phyloP scores from a whole-genome alignment of 1,284 basidiomycete species.

The Filobasidium uniguttulatum region DNA sequence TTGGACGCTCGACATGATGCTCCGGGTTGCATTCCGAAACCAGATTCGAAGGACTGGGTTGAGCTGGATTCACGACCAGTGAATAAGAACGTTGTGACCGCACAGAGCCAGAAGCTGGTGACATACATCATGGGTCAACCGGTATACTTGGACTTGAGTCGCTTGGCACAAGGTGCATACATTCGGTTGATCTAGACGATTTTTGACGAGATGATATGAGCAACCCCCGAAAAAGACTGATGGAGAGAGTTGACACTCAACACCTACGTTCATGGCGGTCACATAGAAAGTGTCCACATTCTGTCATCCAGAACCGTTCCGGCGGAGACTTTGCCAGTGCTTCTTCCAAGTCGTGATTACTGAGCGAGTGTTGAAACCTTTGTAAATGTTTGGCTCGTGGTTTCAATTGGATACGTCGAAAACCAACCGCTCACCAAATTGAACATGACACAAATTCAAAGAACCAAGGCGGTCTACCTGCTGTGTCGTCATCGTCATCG shows the following conservation, averaged over 20 bases:
- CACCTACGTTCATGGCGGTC: conserved; percentile 21
- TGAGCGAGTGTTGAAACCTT: not conserved
- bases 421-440: conserved; percentile 19
- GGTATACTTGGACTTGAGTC: conserved; percentile 7
- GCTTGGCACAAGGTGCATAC: conserved; percentile 9
- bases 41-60: conserved; percentile 9
- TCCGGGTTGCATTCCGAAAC: conserved; percentile 8
- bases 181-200: conserved; percentile 1
- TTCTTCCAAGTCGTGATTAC: conserved; percentile 9
- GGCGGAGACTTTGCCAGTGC: conserved; percentile 8
- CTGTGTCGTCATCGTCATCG: too few species aligned
- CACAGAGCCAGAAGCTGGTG: not conserved
- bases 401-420: too few species aligned
- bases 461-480: conserved; percentile 15
- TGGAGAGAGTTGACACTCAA: not conserved
- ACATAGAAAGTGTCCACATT: conserved; percentile 31
- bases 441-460: conserved; percentile 23
- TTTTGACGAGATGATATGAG: not conserved
- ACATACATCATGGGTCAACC: conserved; percentile 1
- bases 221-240: not conserved
- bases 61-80: not conserved
- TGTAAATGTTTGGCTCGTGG: too few species aligned
- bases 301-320: conserved; percentile 26
- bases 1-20: conserved; percentile 4
- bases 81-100: not conserved